A percentile compares a stretch with the other conserved stretches of the same genome.
phyloP scores from a whole-genome alignment of 345 rosid genomes.

The Moricandia moricandioides region DNA sequence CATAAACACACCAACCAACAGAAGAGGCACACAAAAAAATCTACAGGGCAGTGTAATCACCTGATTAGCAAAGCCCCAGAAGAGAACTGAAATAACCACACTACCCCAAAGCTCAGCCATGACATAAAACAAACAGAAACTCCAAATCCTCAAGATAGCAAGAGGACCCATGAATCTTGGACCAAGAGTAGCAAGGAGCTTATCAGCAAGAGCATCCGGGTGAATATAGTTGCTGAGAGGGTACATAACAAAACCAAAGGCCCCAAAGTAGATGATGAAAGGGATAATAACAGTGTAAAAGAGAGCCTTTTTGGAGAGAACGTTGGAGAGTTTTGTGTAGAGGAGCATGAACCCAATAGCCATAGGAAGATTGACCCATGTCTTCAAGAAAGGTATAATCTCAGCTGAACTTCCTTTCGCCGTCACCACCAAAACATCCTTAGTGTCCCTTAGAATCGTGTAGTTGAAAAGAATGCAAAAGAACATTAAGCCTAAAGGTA shows the following conservation, averaged over 20 bases:
- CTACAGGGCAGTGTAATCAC: constrained; percentile 34
- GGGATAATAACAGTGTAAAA: constrained; percentile 85
- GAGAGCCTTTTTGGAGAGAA: constrained; percentile 75
- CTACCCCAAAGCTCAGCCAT: constrained; percentile 99
- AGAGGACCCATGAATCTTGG: constrained; percentile 96
- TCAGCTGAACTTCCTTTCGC: constrained; percentile 97
- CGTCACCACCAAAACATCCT: constrained; percentile 94
- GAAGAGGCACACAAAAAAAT: neutral
- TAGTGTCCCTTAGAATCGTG: constrained; percentile 92
- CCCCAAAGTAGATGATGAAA: constrained; percentile 89
- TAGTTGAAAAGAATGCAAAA: constrained; percentile 91
- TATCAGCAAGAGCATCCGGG: constrained; percentile 84
- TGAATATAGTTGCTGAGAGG: constrained; percentile 85
- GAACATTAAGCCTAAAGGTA: constrained; percentile 95
- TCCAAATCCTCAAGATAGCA: constrained; percentile 95
- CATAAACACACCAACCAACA: too few species aligned
- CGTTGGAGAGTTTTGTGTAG: constrained; percentile 75
- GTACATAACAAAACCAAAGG: constrained; percentile 89
- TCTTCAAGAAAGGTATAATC: constrained; percentile 92
- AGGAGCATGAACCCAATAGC: constrained; percentile 94
- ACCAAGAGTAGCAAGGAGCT: constrained; percentile 69
- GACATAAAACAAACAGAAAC: constrained; percentile 93
- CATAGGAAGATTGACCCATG: constrained; percentile 99
- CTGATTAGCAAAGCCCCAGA: constrained; percentile 99
- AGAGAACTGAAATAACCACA: constrained; percentile 90